Evolutionary conservation across 129 eudicot species (phyloP), one percentile per base, ranked within the genome.

Genomic region (Helichrysum umbraculigerum): DNA sequence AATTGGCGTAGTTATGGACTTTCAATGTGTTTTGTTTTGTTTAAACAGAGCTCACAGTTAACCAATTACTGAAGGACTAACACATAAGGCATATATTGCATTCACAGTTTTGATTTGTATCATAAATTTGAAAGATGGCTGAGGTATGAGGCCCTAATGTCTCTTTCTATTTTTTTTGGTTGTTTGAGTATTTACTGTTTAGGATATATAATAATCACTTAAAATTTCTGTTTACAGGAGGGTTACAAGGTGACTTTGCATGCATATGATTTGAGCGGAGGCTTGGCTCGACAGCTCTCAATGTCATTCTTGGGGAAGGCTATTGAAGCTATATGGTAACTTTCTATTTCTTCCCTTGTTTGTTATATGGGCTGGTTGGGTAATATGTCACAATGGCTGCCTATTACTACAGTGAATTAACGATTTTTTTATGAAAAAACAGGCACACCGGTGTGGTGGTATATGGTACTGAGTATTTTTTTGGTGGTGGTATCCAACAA

Each of bases 391-490:
- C 62, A 42, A 11, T 42, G 32, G 28, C 59, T 17, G 30, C 17
- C 34, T 42, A 51, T 28, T 10, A 35, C 21, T 42, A 19, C 20
- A 3, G 12, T 16, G 1, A 57, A 66, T 22, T 8, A 44, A 64
- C 41, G 47, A 47, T 37, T 12, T 76, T 34, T 33, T 61, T 37
- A 5, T 65, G n/a, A 42, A 52, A 68, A 37, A 70, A 72, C 75
- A 92, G 97, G 97, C 97, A 89, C 79, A 94, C 98, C 4, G 98
- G 98, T 69, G 76, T 94, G 60, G 98, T 88, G 30, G 97, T 87
- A 25, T 94, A 94, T 62, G 98, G 98, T 12, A 85, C 91, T 9
- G 98, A 94, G 75, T 94, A 94, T 84, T 94, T 76, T 74, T 94
- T 91, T 62, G 91, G 98, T 35, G 91, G 87, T 70, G 98, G 98